Evolutionary conservation across 169 alveolate species (phyloP).

Genomic region (Cryptosporidium tyzzeri): DNA sequence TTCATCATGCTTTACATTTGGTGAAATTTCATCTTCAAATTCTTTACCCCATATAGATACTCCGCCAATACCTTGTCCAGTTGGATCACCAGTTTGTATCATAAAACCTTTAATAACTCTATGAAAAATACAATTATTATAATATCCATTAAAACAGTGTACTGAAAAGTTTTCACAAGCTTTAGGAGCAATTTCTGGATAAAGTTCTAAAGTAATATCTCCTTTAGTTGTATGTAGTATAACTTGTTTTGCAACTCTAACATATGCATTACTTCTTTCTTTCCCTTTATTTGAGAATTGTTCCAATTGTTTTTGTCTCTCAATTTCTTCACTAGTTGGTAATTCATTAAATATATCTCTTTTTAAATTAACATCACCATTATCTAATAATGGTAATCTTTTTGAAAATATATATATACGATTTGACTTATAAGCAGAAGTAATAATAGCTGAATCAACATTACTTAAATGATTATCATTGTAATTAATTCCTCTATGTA

Average conservation of each 20-base stretch:
- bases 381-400: slow-evolving; percentile 80
- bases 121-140: slow-evolving; percentile 86
- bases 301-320: slow-evolving; percentile 68
- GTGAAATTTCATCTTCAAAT: slow-evolving; percentile 96
- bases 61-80: slow-evolving; percentile 99
- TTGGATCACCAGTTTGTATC: slow-evolving; percentile 99
- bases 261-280: slow-evolving; percentile 37
- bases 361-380: slow-evolving; percentile 84
- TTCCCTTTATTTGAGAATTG: slow-evolving; percentile 36
- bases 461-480: background rate
- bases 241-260: slow-evolving; percentile 88
- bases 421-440: slow-evolving; percentile 84
- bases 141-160: slow-evolving; percentile 94
- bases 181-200: slow-evolving; percentile 91
- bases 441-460: slow-evolving; percentile 81
- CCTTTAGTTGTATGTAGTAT: slow-evolving; percentile 97
- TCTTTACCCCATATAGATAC: slow-evolving; percentile 93
- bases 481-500: background rate
- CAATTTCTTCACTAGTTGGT: slow-evolving; percentile 84
- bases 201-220: slow-evolving; percentile 94
- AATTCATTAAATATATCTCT: slow-evolving; percentile 93
- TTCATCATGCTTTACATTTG: slow-evolving; percentile 92
- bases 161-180: slow-evolving; percentile 96
- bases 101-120: slow-evolving; percentile 95
- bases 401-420: slow-evolving; percentile 85